These are phyloP conservation scores for Chlorella sp. DNA, from an alignment of 139 green algal species.

Conservation along the genomic window DNA sequence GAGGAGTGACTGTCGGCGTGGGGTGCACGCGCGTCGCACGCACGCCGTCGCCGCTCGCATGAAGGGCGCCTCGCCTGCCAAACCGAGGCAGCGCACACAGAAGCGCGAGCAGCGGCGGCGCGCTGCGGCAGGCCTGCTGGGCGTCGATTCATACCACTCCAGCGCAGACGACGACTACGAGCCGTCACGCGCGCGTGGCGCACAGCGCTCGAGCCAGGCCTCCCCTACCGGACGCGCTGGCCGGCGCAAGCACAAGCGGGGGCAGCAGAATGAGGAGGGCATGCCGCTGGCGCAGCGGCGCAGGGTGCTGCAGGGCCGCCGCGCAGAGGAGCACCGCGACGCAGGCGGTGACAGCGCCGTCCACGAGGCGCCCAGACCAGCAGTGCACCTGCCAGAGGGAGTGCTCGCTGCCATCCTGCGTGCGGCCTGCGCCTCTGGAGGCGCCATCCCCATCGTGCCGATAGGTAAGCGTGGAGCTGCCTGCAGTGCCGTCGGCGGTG, in stretches of 20 bases:
- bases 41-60: neutral
- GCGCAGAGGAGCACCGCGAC: neutral
- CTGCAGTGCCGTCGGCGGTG: no score
- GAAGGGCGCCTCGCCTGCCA: neutral
- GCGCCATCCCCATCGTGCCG: slow-evolving; percentile 18
- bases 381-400: slow-evolving; percentile 8
- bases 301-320: neutral
- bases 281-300: slow-evolving; percentile 23
- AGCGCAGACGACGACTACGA: slow-evolving; percentile 33
- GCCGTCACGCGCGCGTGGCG: neutral
- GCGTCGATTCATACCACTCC: neutral
- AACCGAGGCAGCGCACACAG: neutral
- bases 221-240: neutral
- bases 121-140: slow-evolving; percentile 7
- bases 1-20: slow-evolving; percentile 5
- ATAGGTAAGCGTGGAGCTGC: neutral
- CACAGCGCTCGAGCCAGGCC: neutral
- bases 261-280: neutral
- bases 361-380: neutral
- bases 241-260: neutral
- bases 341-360: neutral
- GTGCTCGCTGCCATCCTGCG: slow-evolving; percentile 18
- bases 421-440: slow-evolving; percentile 1
- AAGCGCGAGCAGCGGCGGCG: neutral
- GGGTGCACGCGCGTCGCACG: neutral